These are phyloP conservation scores for Termitomyces bulborhizus DNA, from an alignment of 768 basidiomycete species.

Conservation along the genomic window DNA sequence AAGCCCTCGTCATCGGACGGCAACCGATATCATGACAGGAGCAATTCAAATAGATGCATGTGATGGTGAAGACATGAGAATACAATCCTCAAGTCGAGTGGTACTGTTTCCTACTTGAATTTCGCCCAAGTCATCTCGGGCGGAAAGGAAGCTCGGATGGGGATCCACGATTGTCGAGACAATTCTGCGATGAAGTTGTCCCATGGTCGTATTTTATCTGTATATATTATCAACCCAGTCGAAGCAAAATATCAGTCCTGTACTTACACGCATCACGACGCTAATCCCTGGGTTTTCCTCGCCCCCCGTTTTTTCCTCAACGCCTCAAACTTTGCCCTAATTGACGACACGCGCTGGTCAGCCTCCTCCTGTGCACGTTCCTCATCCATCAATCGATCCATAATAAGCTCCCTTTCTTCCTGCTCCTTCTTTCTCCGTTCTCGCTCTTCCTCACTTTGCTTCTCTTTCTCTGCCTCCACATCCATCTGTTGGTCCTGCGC, in stretches of 20 bases:
- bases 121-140: background rate
- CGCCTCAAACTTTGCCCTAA: conserved; percentile 63
- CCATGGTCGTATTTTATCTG: background rate
- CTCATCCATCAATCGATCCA: conserved; percentile 81
- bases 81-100: background rate
- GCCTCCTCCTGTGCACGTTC: conserved; percentile 86
- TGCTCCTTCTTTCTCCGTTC: conserved; percentile 46
- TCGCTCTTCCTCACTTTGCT: conserved; percentile 35
- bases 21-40: background rate
- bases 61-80: background rate
- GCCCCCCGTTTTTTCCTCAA: conserved; percentile 34
- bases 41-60: no score
- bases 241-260: background rate
- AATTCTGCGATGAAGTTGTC: background rate
- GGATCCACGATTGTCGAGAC: no score
- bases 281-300: conserved; percentile 9
- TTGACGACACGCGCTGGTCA: conserved; percentile 60
- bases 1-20: background rate
- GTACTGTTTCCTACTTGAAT: no score
- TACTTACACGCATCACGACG: conserved; percentile 1
- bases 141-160: background rate
- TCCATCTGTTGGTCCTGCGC: conserved; percentile 20
- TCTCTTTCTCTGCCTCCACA: conserved; percentile 20
- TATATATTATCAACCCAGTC: background rate
- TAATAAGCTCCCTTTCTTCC: conserved; percentile 77